Evolutionary conservation across 2,329 filamentous ascomycete species (phyloP).

Genomic region (Chalaropsis ovoidea): DNA sequence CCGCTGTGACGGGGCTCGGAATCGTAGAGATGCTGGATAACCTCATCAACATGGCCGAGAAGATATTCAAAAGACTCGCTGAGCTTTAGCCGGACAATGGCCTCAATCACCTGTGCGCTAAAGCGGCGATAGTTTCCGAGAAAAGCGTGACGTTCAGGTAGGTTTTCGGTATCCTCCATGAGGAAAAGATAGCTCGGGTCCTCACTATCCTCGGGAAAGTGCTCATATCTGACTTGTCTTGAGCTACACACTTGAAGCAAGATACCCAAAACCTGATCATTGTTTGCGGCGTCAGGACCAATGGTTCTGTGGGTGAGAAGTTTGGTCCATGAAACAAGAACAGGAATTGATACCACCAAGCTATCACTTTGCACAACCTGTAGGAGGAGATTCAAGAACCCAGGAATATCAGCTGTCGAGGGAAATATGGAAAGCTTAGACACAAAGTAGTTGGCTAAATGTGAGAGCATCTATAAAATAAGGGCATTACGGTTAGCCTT

Average conservation of each 20-base stretch:
- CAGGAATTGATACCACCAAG: conserved; percentile 83
- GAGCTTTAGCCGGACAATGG: conserved; percentile 69
- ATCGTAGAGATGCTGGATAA: conserved; percentile 66
- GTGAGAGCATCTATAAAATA: conserved; percentile 60
- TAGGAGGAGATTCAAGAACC: conserved; percentile 70
- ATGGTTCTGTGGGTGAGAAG: conserved; percentile 64
- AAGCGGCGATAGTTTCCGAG: conserved; percentile 91
- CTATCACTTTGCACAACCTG: conserved; percentile 74
- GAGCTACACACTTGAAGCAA: conserved; percentile 75
- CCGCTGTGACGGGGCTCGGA: conserved; percentile 57
- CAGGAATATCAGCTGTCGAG: conserved; percentile 53
- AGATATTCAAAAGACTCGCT: conserved; percentile 82
- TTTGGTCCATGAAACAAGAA: conserved; percentile 81
- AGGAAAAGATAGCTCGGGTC: conserved; percentile 74
- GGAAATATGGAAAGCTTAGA: conserved; percentile 61
- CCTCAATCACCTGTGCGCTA: conserved; percentile 76
- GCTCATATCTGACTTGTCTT: conserved; percentile 78
- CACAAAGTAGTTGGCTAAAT: conserved; percentile 73
- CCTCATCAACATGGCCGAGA: conserved; percentile 63
- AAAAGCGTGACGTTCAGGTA: conserved; percentile 89
- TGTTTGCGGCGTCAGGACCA: conserved; percentile 50
- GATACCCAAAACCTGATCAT: conserved; percentile 55
- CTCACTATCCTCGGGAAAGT: conserved; percentile 67
- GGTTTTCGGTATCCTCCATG: conserved; percentile 86
- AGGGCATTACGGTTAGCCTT: conserved; percentile 12